Percentiles rank a stretch among this genome's conserved stretches.
phyloP scores from a whole-genome alignment of 495 filamentous ascomycete species.

The Neurospora sp. region DNA sequence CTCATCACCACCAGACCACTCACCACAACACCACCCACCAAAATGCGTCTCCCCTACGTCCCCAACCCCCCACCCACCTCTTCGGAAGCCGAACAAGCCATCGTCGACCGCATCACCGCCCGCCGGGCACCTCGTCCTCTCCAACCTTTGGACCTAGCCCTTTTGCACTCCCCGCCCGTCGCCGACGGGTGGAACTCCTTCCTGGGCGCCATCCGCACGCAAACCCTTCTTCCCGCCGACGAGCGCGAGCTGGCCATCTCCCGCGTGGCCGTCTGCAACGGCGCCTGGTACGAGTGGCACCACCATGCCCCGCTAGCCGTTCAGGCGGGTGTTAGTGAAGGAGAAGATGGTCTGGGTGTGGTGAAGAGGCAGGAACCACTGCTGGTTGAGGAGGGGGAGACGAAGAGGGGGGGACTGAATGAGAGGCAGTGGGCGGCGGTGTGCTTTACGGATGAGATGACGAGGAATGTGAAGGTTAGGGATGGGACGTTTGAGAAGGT shows the following conservation, averaged over 20 bases:
- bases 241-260: conserved; percentile 65
- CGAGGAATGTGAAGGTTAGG: conserved; percentile 49
- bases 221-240: conserved; percentile 47
- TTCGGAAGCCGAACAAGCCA: conserved; percentile 39
- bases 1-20: neutral
- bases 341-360: conserved; percentile 36
- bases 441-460: conserved; percentile 69
- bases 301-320: conserved; percentile 58
- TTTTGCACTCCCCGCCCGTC: conserved; percentile 62
- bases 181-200: conserved; percentile 78
- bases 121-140: conserved; percentile 55
- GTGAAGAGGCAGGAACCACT: conserved; percentile 14
- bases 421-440: conserved; percentile 55
- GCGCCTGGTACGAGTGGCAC: conserved; percentile 70
- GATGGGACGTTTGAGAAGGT: conserved; percentile 54
- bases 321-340: conserved; percentile 36
- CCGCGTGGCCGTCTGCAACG: conserved; percentile 62
- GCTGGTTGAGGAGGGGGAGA: neutral
- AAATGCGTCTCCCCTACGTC: conserved; percentile 66
- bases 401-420: conserved; percentile 27
- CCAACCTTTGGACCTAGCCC: conserved; percentile 59
- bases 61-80: conserved; percentile 44
- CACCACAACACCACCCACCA: conserved; percentile 12
- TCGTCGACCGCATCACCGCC: conserved; percentile 50
- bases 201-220: conserved; percentile 61